These are phyloP conservation scores for Pyrenophora tritici-repentis DNA, from an alignment of 2,329 filamentous ascomycete species.

Conservation along the genomic window DNA sequence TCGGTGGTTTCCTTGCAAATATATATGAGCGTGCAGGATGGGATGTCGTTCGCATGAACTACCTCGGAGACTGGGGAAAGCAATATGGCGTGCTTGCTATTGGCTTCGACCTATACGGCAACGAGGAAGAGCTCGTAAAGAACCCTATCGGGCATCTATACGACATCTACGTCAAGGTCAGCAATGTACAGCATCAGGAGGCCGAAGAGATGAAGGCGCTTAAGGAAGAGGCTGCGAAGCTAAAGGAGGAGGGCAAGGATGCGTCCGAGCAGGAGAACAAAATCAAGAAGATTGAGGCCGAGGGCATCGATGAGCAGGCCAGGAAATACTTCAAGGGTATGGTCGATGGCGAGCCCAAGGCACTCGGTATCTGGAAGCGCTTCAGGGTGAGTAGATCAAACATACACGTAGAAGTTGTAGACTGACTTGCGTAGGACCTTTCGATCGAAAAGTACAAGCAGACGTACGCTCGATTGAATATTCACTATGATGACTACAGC, in stretches of 20 bases:
- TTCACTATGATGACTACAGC: slow-evolving; percentile 68
- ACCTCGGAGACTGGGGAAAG: slow-evolving; percentile 80
- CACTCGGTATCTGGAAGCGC: slow-evolving; percentile 65
- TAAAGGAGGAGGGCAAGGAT: slow-evolving; percentile 51
- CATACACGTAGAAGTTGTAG: not conserved
- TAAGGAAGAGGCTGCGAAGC: slow-evolving; percentile 49
- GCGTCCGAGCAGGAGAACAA: slow-evolving; percentile 49
- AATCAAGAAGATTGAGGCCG: slow-evolving; percentile 47
- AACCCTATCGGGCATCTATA: slow-evolving; percentile 84
- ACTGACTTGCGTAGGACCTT: slow-evolving; percentile 51
- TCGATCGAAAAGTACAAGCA: slow-evolving; percentile 68
- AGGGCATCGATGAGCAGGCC: slow-evolving; percentile 69
- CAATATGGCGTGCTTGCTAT: slow-evolving; percentile 74
- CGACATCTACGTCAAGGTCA: slow-evolving; percentile 80
- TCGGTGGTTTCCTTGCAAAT: slow-evolving; percentile 73
- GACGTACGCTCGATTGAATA: slow-evolving; percentile 68
- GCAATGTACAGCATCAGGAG: slow-evolving; percentile 65
- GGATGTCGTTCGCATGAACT: slow-evolving; percentile 74
- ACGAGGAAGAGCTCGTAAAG: slow-evolving; percentile 69
- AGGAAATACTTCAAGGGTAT: slow-evolving; percentile 72
- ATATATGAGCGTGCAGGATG: slow-evolving; percentile 71
- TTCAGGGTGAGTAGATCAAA: slow-evolving; percentile 54
- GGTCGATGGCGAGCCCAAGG: slow-evolving; percentile 65
- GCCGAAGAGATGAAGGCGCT: slow-evolving; percentile 67
- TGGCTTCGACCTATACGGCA: slow-evolving; percentile 75